A percentile compares a stretch with the other conserved stretches of the same genome.
Conservation (phyloP, 192 early-diverging fungal genomes). For the Chytriomyces confervae region DNA sequence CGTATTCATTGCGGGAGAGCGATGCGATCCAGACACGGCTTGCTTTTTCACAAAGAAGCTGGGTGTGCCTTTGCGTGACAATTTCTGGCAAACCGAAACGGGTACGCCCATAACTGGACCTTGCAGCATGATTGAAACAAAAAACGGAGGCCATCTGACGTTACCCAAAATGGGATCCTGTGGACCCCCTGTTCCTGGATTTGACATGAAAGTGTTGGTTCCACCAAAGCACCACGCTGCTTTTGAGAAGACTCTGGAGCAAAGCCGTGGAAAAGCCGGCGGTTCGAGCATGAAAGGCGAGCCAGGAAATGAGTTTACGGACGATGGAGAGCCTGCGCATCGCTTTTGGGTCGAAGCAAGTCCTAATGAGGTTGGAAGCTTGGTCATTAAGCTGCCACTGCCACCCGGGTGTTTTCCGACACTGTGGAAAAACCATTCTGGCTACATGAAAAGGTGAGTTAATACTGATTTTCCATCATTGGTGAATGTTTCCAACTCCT, state of each 20-base stretch:
- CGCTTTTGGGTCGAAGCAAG: slow-evolving; percentile 35
- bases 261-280: neutral
- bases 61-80: slow-evolving; percentile 69
- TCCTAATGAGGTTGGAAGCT: slow-evolving; percentile 72
- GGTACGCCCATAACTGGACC: slow-evolving; percentile 79
- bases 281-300: slow-evolving; percentile 1
- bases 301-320: slow-evolving; percentile 8
- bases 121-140: slow-evolving; percentile 52
- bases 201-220: slow-evolving; percentile 67
- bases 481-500: neutral
- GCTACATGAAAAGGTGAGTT: slow-evolving; percentile 62
- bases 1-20: slow-evolving; percentile 82
- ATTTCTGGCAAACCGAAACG: slow-evolving; percentile 91
- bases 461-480: neutral
- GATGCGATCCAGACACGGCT: slow-evolving; percentile 81
- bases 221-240: slow-evolving; percentile 25
- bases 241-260: neutral
- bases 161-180: slow-evolving; percentile 69
- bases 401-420: slow-evolving; percentile 79
- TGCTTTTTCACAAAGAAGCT: slow-evolving; percentile 53
- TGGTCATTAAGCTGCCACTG: slow-evolving; percentile 79
- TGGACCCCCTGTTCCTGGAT: slow-evolving; percentile 79
- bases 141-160: slow-evolving; percentile 17
- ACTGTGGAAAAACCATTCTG: slow-evolving; percentile 78
- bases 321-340: neutral